Conservation (phyloP, 371 early-diverging fungal species). For the Mucor sp. region DNA sequence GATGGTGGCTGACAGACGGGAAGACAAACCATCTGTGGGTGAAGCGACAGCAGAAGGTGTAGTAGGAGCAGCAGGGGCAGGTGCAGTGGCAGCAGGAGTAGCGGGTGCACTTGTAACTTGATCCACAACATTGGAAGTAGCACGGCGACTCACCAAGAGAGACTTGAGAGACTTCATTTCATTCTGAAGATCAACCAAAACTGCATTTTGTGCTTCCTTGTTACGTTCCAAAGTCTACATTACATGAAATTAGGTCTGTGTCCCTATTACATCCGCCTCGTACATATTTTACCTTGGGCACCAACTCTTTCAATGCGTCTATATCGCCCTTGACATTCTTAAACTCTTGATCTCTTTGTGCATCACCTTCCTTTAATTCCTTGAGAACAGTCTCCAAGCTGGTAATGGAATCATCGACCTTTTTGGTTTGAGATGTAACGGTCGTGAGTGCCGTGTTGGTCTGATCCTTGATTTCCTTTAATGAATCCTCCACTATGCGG, state of each 20-base stretch:
- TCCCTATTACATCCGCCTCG: background rate
- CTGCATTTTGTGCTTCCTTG: constrained; percentile 69
- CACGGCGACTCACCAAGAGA: constrained; percentile 79
- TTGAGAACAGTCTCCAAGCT: constrained; percentile 68
- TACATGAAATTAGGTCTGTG: background rate
- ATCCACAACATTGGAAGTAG: constrained; percentile 29
- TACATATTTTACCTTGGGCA: constrained; percentile 69
- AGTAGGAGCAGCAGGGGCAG: background rate
- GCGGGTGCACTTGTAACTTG: constrained; percentile 36
- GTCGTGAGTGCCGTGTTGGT: constrained; percentile 74
- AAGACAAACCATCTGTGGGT: constrained; percentile 37
- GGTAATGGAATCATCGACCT: constrained; percentile 71
- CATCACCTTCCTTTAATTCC: constrained; percentile 72
- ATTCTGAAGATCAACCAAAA: constrained; percentile 83
- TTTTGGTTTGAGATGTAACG: constrained; percentile 72
- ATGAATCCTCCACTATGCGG: constrained; percentile 45
- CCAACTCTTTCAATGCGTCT: constrained; percentile 71
- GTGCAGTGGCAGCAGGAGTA: constrained; percentile 11
- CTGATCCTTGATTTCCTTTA: constrained; percentile 63
- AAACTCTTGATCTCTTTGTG: constrained; percentile 72
- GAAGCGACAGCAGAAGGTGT: constrained; percentile 11
- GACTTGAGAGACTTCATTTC: constrained; percentile 93
- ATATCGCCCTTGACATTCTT: constrained; percentile 74
- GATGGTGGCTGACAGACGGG: constrained; percentile 39
- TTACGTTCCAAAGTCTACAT: constrained; percentile 72